phyloP scores from a whole-genome alignment of 768 basidiomycete genomes.

The Peribolospora kevripleyi region DNA sequence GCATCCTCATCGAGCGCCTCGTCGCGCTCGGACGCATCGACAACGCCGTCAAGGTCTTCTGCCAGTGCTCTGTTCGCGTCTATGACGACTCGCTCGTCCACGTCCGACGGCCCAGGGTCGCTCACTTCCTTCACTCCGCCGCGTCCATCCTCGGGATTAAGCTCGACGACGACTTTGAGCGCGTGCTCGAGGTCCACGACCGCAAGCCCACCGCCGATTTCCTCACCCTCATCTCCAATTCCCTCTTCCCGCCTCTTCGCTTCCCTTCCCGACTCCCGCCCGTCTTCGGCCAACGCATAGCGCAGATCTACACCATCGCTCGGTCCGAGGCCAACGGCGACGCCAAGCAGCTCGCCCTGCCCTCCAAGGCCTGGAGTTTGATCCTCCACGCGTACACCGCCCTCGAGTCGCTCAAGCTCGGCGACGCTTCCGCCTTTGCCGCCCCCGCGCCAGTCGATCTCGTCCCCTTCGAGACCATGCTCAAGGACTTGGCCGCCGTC shows the following conservation, averaged over 20 bases:
- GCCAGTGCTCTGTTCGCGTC: not conserved
- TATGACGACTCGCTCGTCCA: not conserved
- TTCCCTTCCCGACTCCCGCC: no score
- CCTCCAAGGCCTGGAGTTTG: not conserved
- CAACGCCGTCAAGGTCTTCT: not conserved
- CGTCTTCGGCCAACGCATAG: no score
- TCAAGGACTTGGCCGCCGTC: conserved; percentile 6
- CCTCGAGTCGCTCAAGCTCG: conserved; percentile 6
- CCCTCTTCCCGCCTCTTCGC: not conserved
- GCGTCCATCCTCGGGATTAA: conserved; percentile 1
- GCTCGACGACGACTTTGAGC: not conserved
- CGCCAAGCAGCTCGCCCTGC: not conserved
- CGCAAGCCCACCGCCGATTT: no score
- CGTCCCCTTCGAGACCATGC: conserved; percentile 8
- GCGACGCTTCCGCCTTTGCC: not conserved
- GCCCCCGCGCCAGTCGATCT: not conserved
- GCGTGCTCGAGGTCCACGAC: not conserved
- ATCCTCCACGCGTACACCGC: conserved; percentile 5
- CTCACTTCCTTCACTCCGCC: not conserved
- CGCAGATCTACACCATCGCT: conserved; percentile 1
- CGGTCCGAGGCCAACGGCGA: not conserved
- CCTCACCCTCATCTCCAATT: no score
- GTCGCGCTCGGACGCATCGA: not conserved
- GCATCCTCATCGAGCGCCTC: not conserved
- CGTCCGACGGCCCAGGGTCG: not conserved